phyloP scores from a whole-genome alignment of 768 basidiomycete species.

The Boletus fagicola region DNA sequence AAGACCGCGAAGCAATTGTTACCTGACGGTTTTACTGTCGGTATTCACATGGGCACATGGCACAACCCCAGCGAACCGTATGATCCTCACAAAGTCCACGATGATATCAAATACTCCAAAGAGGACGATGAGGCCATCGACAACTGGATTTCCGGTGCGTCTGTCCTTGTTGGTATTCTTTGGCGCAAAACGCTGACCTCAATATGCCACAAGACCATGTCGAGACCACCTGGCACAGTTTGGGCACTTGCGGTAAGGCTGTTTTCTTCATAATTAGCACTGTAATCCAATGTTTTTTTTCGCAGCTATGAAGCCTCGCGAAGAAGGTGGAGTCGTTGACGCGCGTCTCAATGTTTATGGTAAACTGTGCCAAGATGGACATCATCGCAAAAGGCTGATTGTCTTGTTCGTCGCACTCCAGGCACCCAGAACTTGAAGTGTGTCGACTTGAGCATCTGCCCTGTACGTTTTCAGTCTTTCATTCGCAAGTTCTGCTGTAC shows the following conservation, averaged over 20 bases:
- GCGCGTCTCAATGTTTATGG: conserved; percentile 59
- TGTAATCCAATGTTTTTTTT: neutral
- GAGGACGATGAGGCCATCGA: conserved; percentile 75
- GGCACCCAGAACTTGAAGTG: conserved; percentile 64
- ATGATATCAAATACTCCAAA: conserved; percentile 62
- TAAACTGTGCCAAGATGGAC: neutral
- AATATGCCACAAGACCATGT: conserved; percentile 47
- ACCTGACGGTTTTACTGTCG: conserved; percentile 61
- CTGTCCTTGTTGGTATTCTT: neutral
- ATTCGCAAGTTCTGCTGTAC: neutral
- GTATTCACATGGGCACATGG: conserved; percentile 73
- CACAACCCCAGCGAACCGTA: conserved; percentile 54
- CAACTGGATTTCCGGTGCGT: conserved; percentile 53
- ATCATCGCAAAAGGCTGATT: conserved; percentile 14
- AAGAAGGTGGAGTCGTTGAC: conserved; percentile 67
- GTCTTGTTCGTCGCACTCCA: conserved; percentile 17
- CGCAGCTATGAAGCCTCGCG: conserved; percentile 59
- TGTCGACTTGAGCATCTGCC: conserved; percentile 70
- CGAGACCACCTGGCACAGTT: conserved; percentile 76
- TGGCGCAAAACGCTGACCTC: neutral
- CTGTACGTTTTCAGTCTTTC: conserved; percentile 40
- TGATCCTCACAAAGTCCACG: conserved; percentile 55
- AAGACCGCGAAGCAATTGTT: conserved; percentile 60
- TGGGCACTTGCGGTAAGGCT: conserved; percentile 42
- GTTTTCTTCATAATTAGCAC: neutral